These are phyloP conservation scores for Cadophora sp. DNA, from an alignment of 2,329 filamentous ascomycete genomes.

Conservation along the genomic window DNA sequence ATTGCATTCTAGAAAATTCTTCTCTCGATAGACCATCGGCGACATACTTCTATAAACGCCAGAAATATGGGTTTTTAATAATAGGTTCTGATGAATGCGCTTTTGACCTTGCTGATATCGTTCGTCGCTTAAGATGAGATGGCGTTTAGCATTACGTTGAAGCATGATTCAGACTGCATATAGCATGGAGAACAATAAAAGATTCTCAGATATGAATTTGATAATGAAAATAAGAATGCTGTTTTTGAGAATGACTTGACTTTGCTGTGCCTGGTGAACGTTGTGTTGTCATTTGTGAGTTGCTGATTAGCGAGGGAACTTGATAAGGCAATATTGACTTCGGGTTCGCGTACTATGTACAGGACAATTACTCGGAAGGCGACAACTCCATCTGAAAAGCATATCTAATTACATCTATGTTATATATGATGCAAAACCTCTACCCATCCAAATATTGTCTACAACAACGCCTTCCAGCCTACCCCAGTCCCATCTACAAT, in stretches of 20 bases:
- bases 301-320: neutral
- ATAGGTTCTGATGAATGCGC: neutral
- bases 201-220: constrained; percentile 4
- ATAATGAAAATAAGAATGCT: neutral
- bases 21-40: constrained; percentile 16
- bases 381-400: neutral
- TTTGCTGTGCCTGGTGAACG: neutral
- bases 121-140: neutral
- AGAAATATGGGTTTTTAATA: constrained; percentile 11
- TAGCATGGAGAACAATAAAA: constrained; percentile 20
- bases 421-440: neutral
- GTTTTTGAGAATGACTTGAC: neutral
- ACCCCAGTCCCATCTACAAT: constrained; percentile 40
- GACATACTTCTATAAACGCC: neutral
- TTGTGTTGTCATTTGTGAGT: neutral
- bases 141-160: neutral
- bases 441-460: neutral
- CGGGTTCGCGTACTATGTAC: neutral
- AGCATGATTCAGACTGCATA: constrained; percentile 17
- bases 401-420: neutral
- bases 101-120: neutral
- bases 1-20: constrained; percentile 14
- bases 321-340: neutral
- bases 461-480: neutral
- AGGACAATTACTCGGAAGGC: neutral